Percentiles rank a stretch among this genome's conserved stretches.
Conservation (phyloP, 2,329 filamentous ascomycete genomes). For the Bertia moriformis region DNA sequence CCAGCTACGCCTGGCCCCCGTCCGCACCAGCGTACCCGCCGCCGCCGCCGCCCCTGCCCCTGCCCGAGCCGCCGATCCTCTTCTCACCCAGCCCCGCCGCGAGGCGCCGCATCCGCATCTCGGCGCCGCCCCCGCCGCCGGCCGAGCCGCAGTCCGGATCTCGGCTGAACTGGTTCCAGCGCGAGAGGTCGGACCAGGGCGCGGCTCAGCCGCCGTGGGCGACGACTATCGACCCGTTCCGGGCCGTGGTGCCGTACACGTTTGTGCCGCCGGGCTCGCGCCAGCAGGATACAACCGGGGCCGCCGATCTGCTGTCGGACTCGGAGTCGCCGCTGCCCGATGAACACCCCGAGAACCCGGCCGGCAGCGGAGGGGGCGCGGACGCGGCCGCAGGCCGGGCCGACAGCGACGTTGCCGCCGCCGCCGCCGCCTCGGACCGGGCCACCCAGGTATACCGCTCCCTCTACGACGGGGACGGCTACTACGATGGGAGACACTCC, state of each 20-base stretch:
- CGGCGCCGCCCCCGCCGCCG: too few species aligned
- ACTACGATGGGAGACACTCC: constrained; percentile 18
- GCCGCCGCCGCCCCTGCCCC: too few species aligned
- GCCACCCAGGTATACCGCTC: constrained; percentile 14
- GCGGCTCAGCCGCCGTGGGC: neutral
- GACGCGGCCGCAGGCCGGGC: too few species aligned
- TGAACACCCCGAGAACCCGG: too few species aligned
- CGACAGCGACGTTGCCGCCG: neutral
- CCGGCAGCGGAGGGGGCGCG: neutral
- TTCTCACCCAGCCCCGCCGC: too few species aligned
- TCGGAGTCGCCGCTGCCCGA: neutral
- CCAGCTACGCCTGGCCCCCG: too few species aligned
- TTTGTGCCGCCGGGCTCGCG: neutral
- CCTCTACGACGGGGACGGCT: constrained; percentile 20
- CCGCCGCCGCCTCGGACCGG: neutral
- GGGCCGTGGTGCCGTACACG: neutral
- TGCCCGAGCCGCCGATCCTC: too few species aligned
- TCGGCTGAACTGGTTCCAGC: too few species aligned
- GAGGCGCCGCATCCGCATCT: too few species aligned
- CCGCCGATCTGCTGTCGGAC: neutral
- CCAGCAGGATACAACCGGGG: neutral
- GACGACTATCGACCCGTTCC: neutral
- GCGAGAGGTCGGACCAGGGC: neutral
- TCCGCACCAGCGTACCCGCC: too few species aligned
- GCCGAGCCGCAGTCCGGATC: neutral